Evolutionary conservation across 441 rosid species (phyloP).

Genomic region (Euphorbia schlechtendalii): DNA sequence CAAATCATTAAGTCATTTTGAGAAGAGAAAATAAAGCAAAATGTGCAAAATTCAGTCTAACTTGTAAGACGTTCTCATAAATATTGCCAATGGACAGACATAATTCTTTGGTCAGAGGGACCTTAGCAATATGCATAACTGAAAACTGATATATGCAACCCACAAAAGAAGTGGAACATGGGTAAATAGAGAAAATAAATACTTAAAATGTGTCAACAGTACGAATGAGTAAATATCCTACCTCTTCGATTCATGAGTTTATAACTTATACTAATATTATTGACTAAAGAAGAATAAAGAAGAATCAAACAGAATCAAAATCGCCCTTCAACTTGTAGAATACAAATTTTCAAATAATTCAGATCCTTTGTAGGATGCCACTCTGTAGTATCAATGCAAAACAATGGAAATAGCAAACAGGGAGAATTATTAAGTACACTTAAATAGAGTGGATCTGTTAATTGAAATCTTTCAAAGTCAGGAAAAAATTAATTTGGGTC

Average conservation of each 20-base stretch:
- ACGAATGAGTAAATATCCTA: neutral
- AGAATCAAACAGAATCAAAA: no score
- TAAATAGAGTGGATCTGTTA: no score
- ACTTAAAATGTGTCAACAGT: neutral
- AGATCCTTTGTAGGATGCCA: neutral
- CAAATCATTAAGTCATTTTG: no score
- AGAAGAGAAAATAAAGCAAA: neutral
- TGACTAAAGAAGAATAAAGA: neutral
- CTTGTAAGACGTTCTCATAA: neutral
- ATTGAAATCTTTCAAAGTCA: no score
- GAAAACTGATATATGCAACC: neutral
- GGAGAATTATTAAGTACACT: no score
- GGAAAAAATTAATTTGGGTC: no score
- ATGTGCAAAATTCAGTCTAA: neutral
- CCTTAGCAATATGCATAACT: neutral
- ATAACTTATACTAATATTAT: no score
- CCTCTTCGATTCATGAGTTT: constrained; percentile 2
- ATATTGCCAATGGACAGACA: neutral
- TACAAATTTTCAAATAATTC: neutral
- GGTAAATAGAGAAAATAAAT: neutral
- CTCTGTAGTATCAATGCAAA: neutral
- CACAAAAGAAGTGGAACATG: neutral
- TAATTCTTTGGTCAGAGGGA: neutral
- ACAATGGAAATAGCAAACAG: neutral
- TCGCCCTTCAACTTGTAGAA: neutral